Conservation (phyloP, 768 basidiomycete species). For the Hygrophorus russula region DNA sequence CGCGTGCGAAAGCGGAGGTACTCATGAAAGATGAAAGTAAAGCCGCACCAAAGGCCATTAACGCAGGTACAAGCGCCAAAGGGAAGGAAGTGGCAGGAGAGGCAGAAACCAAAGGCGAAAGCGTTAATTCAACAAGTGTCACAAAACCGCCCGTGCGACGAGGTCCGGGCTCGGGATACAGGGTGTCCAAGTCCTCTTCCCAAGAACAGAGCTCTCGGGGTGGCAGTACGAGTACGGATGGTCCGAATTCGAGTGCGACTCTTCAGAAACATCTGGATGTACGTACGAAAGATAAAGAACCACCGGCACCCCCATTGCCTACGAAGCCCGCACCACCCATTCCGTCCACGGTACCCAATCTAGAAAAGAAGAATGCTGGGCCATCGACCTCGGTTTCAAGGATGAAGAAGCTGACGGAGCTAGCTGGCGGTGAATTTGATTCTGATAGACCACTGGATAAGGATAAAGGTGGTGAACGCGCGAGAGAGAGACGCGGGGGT, state of each 20-base stretch:
- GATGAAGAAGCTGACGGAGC: conserved; percentile 9
- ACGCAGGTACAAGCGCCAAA: conserved; percentile 8
- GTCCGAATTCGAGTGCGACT: conserved; percentile 5
- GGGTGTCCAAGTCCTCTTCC: conserved; percentile 7
- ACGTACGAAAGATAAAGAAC: conserved; percentile 11
- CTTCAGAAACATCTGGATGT: conserved; percentile 5
- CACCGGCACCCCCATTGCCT: conserved; percentile 19
- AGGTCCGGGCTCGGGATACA: conserved; percentile 32
- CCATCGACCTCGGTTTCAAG: conserved; percentile 6
- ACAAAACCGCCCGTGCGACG: conserved; percentile 10
- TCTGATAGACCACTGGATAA: conserved; percentile 11
- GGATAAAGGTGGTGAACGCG: conserved; percentile 7
- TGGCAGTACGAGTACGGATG: conserved; percentile 7
- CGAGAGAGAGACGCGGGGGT: conserved; percentile 4
- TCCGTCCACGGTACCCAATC: conserved; percentile 11
- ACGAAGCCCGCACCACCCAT: conserved; percentile 21
- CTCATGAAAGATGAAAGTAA: conserved; percentile 39
- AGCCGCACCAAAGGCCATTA: conserved; percentile 12
- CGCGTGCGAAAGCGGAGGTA: conserved; percentile 21
- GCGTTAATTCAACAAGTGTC: too few species aligned
- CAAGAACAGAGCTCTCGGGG: conserved; percentile 1
- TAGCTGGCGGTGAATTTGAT: conserved; percentile 9
- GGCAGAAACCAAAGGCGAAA: too few species aligned
- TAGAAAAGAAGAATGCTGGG: conserved; percentile 14
- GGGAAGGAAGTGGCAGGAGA: neutral